Evolutionary conservation across 177 flowering plant species (phyloP).

Genomic region (Tripterygium wilfordii): DNA sequence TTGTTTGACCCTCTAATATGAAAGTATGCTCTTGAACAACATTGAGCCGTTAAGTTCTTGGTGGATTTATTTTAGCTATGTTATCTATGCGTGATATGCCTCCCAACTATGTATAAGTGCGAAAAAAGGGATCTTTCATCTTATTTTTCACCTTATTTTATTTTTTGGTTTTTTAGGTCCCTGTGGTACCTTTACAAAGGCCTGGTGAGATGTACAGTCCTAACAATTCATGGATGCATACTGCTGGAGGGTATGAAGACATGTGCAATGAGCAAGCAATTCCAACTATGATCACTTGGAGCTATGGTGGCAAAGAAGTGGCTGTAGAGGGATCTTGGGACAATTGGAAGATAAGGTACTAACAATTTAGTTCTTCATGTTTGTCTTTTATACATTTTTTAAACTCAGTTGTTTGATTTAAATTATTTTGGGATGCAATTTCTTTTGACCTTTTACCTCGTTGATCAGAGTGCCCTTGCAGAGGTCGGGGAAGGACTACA

Average conservation of each 20-base stretch:
- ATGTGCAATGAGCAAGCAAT: constrained; percentile 44
- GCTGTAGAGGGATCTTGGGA: constrained; percentile 76
- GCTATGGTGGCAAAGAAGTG: constrained; percentile 56
- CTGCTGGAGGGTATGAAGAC: constrained; percentile 37
- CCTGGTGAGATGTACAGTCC: constrained; percentile 48
- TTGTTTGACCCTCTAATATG: too few relatives aligned
- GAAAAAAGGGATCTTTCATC: too few relatives aligned
- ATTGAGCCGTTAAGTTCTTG: too few relatives aligned
- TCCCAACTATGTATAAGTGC: too few relatives aligned
- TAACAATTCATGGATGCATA: constrained; percentile 38
- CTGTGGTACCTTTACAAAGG: constrained; percentile 52
- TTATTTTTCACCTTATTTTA: too few relatives aligned
- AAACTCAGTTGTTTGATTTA: too few relatives aligned
- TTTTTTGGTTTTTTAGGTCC: constrained; percentile 26
- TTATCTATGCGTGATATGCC: too few relatives aligned
- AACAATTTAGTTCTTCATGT: background rate
- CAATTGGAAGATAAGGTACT: constrained; percentile 55
- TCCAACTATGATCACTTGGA: constrained; percentile 74
- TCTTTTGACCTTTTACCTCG: constrained; percentile 1
- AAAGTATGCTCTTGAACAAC: too few relatives aligned
- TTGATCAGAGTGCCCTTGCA: constrained; percentile 44
- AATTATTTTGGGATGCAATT: constrained; percentile 2
- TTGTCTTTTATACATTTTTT: background rate
- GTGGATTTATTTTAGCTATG: too few relatives aligned
- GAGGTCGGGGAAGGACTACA: constrained; percentile 64